Evolutionary conservation across 2,329 filamentous ascomycete genomes (phyloP).

Genomic region (Xylaria sp.): DNA sequence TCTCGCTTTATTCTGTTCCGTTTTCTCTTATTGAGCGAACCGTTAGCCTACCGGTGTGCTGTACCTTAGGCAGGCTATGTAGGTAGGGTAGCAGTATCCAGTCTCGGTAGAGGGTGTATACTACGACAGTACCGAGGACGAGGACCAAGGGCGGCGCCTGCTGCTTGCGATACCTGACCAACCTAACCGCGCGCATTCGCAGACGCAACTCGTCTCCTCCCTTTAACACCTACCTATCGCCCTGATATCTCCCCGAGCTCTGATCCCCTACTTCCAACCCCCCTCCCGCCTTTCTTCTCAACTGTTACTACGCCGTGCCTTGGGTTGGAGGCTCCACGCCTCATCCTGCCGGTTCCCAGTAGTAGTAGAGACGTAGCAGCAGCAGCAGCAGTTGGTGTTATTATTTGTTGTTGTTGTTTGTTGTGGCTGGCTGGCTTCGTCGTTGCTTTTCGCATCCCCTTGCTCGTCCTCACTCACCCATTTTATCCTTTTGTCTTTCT

Average conservation of each 20-base stretch:
- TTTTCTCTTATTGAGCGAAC: slow-evolving; percentile 15
- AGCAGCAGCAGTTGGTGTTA: no score
- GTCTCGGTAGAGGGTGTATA: not conserved
- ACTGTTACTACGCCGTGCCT: slow-evolving; percentile 5
- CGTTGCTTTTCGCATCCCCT: slow-evolving; percentile 9
- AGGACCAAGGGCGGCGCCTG: slow-evolving; percentile 6
- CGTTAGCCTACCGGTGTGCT: slow-evolving; percentile 9
- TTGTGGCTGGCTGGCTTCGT: slow-evolving; percentile 16
- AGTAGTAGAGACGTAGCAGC: not conserved
- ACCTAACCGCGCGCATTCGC: slow-evolving; percentile 22
- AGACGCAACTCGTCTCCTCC: not conserved
- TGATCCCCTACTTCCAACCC: slow-evolving; percentile 11
- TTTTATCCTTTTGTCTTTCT: not conserved
- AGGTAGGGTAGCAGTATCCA: not conserved
- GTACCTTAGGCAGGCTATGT: not conserved
- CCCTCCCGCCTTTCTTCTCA: slow-evolving; percentile 4
- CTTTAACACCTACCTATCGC: slow-evolving; percentile 19
- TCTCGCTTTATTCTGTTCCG: slow-evolving; percentile 1
- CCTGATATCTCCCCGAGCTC: slow-evolving; percentile 21
- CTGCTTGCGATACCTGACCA: slow-evolving; percentile 11
- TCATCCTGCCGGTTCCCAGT: not conserved
- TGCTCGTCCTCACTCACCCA: not conserved
- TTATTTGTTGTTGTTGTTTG: not conserved
- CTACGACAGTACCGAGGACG: slow-evolving; percentile 4
- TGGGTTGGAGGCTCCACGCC: not conserved